phyloP scores from a whole-genome alignment of 2,329 filamentous ascomycete genomes.

The Penicillium digitatum region DNA sequence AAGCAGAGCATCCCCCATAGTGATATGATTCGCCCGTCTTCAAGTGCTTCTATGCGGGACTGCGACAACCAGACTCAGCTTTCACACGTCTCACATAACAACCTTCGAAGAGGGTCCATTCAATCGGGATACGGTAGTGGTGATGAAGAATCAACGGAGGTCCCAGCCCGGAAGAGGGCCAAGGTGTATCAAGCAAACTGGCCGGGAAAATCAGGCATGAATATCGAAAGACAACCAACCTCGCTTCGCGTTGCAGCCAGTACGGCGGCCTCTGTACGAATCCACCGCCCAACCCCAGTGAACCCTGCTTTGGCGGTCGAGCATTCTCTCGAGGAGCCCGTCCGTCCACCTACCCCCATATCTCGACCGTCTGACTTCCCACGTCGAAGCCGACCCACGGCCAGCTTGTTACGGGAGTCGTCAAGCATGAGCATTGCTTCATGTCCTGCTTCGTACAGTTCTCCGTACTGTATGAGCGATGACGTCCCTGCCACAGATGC shows the following conservation, averaged over 20 bases:
- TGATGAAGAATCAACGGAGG: slow-evolving; percentile 61
- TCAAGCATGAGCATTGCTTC: slow-evolving; percentile 45
- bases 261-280: slow-evolving; percentile 80
- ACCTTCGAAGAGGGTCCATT: slow-evolving; percentile 36
- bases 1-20: slow-evolving; percentile 32
- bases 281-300: slow-evolving; percentile 66
- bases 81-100: slow-evolving; percentile 20
- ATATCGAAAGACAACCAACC: slow-evolving; percentile 67
- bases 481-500: slow-evolving; percentile 42
- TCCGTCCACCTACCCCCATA: slow-evolving; percentile 47
- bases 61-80: slow-evolving; percentile 28
- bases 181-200: slow-evolving; percentile 71
- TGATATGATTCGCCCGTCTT: slow-evolving; percentile 56
- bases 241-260: slow-evolving; percentile 87
- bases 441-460: slow-evolving; percentile 36
- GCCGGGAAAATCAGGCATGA: slow-evolving; percentile 63
- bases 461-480: slow-evolving; percentile 41
- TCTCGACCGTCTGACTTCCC: slow-evolving; percentile 30
- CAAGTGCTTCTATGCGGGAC: slow-evolving; percentile 54
- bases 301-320: slow-evolving; percentile 37
- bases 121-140: slow-evolving; percentile 66
- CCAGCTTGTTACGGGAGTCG: slow-evolving; percentile 62
- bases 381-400: slow-evolving; percentile 32
- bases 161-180: slow-evolving; percentile 68
- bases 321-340: slow-evolving; percentile 41